phyloP scores from a whole-genome alignment of 805 yeast species.

The Lipomyces yamanashiensis region DNA sequence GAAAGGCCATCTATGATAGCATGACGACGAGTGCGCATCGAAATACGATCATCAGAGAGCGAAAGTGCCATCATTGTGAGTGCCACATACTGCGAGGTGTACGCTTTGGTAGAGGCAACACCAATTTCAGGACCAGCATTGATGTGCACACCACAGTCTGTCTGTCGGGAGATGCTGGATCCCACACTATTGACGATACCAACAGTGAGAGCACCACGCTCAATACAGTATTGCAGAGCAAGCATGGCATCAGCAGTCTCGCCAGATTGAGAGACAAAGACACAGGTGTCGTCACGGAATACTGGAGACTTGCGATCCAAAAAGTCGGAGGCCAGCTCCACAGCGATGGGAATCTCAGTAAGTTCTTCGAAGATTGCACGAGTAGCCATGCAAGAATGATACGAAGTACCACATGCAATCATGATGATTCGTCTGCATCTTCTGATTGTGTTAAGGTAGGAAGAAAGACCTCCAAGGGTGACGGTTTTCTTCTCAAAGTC shows the following conservation, averaged over 20 bases:
- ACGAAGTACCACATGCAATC: conserved; percentile 99
- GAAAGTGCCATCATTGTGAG: conserved; percentile 95
- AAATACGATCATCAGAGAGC: conserved; percentile 88
- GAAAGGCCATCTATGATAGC: conserved; percentile 87
- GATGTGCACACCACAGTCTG: conserved; percentile 99
- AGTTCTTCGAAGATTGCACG: conserved; percentile 95
- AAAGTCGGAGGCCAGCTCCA: conserved; percentile 93
- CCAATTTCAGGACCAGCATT: conserved; percentile 99
- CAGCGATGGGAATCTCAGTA: conserved; percentile 91
- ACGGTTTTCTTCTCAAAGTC: conserved; percentile 82
- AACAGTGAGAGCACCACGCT: conserved; percentile 95
- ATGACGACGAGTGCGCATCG: conserved; percentile 72
- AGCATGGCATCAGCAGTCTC: conserved; percentile 98
- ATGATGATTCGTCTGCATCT: conserved; percentile 93
- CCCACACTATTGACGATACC: conserved; percentile 99
- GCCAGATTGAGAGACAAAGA: conserved; percentile 98
- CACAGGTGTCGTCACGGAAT: conserved; percentile 96
- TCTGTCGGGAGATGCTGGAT: conserved; percentile 92
- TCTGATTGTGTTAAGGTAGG: conserved; percentile 84
- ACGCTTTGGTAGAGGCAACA: conserved; percentile 98
- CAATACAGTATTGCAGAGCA: conserved; percentile 93
- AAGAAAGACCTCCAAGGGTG: conserved; percentile 86
- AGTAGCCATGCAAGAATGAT: conserved; percentile 97
- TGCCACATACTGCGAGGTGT: conserved; percentile 97
- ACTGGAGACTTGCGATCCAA: conserved; percentile 95